Base-by-base conservation (phyloP, 306 rosid genomes). In the Vigna unguiculata region DNA sequence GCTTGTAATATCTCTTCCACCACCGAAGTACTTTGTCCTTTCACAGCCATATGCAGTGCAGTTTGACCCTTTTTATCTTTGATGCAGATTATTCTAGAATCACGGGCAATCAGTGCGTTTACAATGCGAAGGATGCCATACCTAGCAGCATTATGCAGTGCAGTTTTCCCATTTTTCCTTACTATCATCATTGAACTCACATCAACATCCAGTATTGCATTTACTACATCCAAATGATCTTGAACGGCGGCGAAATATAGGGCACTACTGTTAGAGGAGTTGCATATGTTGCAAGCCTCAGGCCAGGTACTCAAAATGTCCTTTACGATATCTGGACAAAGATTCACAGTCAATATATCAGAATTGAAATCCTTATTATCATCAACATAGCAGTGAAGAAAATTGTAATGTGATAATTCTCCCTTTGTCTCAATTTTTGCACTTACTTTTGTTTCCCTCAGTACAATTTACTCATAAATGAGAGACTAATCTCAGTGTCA, bases 41-140 rank as follows among this genome's bases (percentile, higher is more conserved):
- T 94, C 6, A 89, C 97, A 54, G 98, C 96, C 98, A 94, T 94
- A 78, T 94, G 98, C 71, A 94, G 83, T 46, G 97, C 98, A 43
- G 98, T 94, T 86, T 94, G 98, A 41, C 92, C 91, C 75, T 94
- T 94, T 80, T 81, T 94, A 76, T 94, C 98, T 81, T 94, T 94
- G 82, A 91, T 79, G 40, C 84, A 51, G 40, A 91, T 91, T 66
- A 94, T 88, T 73, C 79, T 91, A 6, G 77, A 75, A 82, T 91
- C 93, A 9, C 85, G 90, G 1, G 81, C 85, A 45, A 91, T 78
- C 69, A 94, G 93, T 10, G 86, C 73, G 76, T 86, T 88, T 19
- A 74, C 97, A n/a, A 90, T 85, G 48, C 53, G 77, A 59, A 87
- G 81, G 48, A 62, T 67, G 60, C 95, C 97, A 57, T 94, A 94